phyloP scores from a whole-genome alignment of 2,329 filamentous ascomycete species.

The Nemania bipapillata region DNA sequence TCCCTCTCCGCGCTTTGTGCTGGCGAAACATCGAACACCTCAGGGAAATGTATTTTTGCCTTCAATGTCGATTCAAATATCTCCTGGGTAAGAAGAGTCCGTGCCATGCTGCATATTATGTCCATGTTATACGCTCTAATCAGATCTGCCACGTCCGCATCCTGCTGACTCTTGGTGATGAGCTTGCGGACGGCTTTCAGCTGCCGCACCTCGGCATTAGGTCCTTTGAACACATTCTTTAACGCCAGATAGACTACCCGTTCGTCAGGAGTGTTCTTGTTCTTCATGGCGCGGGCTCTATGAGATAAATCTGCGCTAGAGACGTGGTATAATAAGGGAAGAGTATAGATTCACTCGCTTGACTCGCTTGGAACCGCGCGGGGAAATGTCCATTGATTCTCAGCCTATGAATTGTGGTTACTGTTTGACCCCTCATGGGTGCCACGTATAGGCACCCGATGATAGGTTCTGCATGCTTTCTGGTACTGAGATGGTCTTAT shows the following conservation, averaged over 20 bases:
- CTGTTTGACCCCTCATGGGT: too few relatives aligned
- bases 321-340: too few relatives aligned
- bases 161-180: neutral
- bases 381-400: too few relatives aligned
- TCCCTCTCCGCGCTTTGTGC: slow-evolving; percentile 21
- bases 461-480: too few relatives aligned
- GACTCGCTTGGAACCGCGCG: too few relatives aligned
- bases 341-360: too few relatives aligned
- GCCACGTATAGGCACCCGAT: too few relatives aligned
- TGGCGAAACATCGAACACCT: slow-evolving; percentile 25
- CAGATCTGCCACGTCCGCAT: slow-evolving; percentile 16
- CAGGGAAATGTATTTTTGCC: slow-evolving; percentile 20
- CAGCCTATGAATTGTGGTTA: too few relatives aligned
- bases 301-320: neutral
- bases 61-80: slow-evolving; percentile 21
- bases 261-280: slow-evolving; percentile 30
- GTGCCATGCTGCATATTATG: slow-evolving; percentile 10
- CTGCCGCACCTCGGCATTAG: slow-evolving; percentile 13
- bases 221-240: slow-evolving; percentile 29
- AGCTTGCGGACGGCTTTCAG: slow-evolving; percentile 15
- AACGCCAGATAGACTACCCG: slow-evolving; percentile 32
- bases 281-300: neutral
- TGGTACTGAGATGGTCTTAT: too few relatives aligned
- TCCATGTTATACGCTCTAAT: slow-evolving; percentile 21
- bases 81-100: slow-evolving; percentile 13